A percentile compares a stretch with the other conserved stretches of the same genome.
phyloP scores from a whole-genome alignment of 192 early-diverging fungal species.

The Backusella sp. region DNA sequence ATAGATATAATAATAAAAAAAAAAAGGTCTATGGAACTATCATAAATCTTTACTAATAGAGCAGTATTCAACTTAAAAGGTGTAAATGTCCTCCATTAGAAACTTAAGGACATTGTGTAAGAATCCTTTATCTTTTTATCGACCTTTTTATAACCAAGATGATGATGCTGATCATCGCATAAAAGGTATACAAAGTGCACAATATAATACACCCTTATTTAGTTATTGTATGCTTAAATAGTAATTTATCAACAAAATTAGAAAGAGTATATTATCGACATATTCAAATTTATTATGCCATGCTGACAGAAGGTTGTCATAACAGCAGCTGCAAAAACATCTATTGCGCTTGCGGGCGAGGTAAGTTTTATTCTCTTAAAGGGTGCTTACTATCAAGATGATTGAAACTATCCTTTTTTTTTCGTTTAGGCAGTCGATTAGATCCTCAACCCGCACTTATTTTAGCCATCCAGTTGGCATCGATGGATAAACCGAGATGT shows the following conservation, averaged over 20 bases:
- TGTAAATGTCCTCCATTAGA: conserved; percentile 10
- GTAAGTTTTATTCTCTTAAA: background rate
- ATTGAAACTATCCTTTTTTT: background rate
- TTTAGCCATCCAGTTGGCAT: conserved; percentile 12
- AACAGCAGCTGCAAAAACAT: background rate
- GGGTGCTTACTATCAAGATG: background rate
- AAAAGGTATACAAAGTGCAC: background rate
- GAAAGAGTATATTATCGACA: background rate
- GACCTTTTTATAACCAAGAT: conserved; percentile 6
- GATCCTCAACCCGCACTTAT: conserved; percentile 15
- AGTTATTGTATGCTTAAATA: background rate
- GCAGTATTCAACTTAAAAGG: background rate
- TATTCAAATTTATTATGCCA: conserved; percentile 3
- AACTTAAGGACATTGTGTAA: background rate
- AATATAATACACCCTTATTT: background rate
- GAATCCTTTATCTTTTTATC: conserved; percentile 6
- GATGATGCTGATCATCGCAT: background rate
- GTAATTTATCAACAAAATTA: background rate
- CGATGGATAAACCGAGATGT: background rate
- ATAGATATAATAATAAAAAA: background rate
- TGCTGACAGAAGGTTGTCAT: conserved; percentile 6
- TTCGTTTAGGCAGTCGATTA: conserved; percentile 7
- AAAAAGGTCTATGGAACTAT: background rate
- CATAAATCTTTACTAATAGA: background rate
- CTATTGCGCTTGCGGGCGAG: conserved; percentile 9